These are phyloP conservation scores for Eleusine coracana DNA, from an alignment of 176 grass and related monocot species.

Conservation along the genomic window DNA sequence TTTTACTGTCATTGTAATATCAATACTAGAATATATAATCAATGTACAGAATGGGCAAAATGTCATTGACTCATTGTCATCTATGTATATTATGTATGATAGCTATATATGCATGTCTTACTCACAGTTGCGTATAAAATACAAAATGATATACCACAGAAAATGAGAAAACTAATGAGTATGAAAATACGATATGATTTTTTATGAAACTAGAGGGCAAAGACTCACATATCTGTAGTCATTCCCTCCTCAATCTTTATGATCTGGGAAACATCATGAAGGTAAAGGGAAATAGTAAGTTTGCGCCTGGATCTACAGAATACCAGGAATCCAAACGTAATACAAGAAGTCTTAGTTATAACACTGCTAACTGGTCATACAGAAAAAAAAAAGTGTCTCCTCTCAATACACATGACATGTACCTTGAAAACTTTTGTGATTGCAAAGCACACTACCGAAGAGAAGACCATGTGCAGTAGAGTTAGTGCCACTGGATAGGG, in stretches of 20 bases:
- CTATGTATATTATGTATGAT: background rate
- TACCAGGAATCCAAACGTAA: slow-evolving; percentile 19
- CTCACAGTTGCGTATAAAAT: background rate
- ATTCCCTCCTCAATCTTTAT: slow-evolving; percentile 98
- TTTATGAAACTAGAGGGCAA: slow-evolving; percentile 21
- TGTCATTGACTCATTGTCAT: background rate
- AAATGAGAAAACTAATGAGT: background rate
- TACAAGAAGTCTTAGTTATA: slow-evolving; percentile 12
- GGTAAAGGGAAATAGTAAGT: slow-evolving; percentile 48
- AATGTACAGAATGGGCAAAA: slow-evolving; percentile 19
- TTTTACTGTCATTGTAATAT: too few species aligned
- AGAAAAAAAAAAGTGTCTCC: background rate
- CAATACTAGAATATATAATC: slow-evolving; percentile 1
- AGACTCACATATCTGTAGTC: slow-evolving; percentile 93
- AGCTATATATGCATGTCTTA: background rate
- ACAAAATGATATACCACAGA: slow-evolving; percentile 17
- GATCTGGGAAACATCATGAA: slow-evolving; percentile 68
- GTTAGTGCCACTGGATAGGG: slow-evolving; percentile 98
- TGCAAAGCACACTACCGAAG: slow-evolving; percentile 85
- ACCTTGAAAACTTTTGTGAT: slow-evolving; percentile 97
- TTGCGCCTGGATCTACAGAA: slow-evolving; percentile 12
- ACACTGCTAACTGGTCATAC: slow-evolving; percentile 2
- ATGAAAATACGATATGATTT: slow-evolving; percentile 25
- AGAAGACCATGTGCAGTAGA: slow-evolving; percentile 97
- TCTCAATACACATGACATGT: slow-evolving; percentile 15